phyloP scores from a whole-genome alignment of 1,284 basidiomycete genomes.

The Tylopilus orsonianus region DNA sequence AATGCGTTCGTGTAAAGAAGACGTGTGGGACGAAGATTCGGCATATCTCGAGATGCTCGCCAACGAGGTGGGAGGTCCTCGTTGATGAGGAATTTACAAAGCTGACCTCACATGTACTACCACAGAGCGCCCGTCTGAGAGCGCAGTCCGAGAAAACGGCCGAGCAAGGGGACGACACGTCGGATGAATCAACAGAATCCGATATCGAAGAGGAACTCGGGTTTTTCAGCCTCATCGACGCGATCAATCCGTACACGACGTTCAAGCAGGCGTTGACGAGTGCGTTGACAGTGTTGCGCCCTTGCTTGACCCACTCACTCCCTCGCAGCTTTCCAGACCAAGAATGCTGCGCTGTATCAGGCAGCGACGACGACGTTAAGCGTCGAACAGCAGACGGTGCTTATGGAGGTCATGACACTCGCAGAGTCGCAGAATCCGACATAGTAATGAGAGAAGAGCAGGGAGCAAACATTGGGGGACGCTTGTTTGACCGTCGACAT shows the following conservation, averaged over 20 bases:
- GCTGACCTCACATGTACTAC: too few species aligned
- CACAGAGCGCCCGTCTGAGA: slow-evolving; percentile 70
- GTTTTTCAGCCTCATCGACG: slow-evolving; percentile 76
- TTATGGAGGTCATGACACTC: slow-evolving; percentile 75
- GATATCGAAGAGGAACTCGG: slow-evolving; percentile 78
- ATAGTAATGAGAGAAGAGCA: too few species aligned
- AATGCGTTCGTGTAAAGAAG: slow-evolving; percentile 43
- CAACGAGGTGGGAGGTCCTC: slow-evolving; percentile 55
- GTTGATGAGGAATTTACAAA: too few species aligned
- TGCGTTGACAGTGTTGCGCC: slow-evolving; percentile 33
- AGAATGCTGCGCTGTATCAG: slow-evolving; percentile 65
- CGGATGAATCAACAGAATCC: slow-evolving; percentile 50
- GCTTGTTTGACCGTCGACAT: too few species aligned
- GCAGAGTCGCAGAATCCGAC: slow-evolving; percentile 25
- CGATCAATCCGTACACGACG: slow-evolving; percentile 65
- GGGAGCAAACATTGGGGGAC: too few species aligned
- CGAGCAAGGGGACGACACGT: slow-evolving; percentile 43
- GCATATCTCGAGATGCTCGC: slow-evolving; percentile 81
- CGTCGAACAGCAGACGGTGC: slow-evolving; percentile 70
- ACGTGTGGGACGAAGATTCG: slow-evolving; percentile 84
- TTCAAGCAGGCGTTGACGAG: slow-evolving; percentile 76
- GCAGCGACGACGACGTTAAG: slow-evolving; percentile 66
- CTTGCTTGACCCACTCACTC: not conserved
- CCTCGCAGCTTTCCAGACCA: slow-evolving; percentile 65
- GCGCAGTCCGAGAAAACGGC: slow-evolving; percentile 51